Evolutionary conservation across 2,329 filamentous ascomycete species (phyloP).

Genomic region (Cladosporium phlei): DNA sequence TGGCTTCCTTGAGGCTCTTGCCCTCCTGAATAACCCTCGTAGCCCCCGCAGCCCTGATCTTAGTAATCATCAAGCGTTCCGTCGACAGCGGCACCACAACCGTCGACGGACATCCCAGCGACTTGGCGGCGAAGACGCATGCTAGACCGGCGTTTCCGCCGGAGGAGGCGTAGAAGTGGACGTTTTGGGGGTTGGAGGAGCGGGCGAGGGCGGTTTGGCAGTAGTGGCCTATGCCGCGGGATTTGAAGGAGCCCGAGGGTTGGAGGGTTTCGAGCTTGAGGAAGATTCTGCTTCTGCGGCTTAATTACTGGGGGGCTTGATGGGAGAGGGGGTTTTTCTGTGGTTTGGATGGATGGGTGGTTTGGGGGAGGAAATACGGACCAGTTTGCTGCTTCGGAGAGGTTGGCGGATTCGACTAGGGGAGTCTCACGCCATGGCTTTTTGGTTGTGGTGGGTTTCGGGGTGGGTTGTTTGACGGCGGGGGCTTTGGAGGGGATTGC

Average conservation of each 20-base stretch:
- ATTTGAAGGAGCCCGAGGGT: conserved; percentile 83
- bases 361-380: conserved; percentile 38
- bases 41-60: conserved; percentile 63
- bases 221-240: conserved; percentile 66
- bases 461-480: not conserved
- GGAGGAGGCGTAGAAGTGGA: conserved; percentile 74
- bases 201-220: conserved; percentile 51
- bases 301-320: conserved; percentile 32
- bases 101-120: conserved; percentile 62
- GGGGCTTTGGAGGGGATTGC: not conserved
- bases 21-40: conserved; percentile 67
- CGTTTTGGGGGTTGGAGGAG: conserved; percentile 29
- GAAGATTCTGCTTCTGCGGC: conserved; percentile 68
- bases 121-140: conserved; percentile 65
- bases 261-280: conserved; percentile 83
- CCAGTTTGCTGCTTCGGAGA: conserved; percentile 70
- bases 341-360: conserved; percentile 1
- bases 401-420: conserved; percentile 59
- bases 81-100: conserved; percentile 68
- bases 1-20: conserved; percentile 64
- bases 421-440: conserved; percentile 63
- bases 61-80: conserved; percentile 64
- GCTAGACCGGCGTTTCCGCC: conserved; percentile 84
- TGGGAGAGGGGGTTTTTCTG: not conserved
- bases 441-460: not conserved